Conservation (phyloP, 768 basidiomycete genomes). For the Calocera cornea region DNA sequence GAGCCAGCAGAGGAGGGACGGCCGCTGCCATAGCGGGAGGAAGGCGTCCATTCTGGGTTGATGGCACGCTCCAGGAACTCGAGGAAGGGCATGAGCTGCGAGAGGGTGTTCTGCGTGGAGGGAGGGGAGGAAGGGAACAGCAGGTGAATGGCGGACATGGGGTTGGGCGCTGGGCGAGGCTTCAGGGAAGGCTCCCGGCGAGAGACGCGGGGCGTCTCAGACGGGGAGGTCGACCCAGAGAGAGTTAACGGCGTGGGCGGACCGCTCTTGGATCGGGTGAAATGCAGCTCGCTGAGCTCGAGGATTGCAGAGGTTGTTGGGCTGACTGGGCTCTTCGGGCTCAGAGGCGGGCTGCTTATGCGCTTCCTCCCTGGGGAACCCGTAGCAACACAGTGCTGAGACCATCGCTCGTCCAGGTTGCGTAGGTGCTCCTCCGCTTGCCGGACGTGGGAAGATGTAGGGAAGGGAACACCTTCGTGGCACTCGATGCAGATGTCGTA, state of each 20-base stretch:
- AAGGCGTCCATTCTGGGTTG: conserved; percentile 9
- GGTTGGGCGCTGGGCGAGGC: conserved; percentile 15
- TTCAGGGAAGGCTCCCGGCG: not conserved
- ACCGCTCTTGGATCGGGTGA: conserved; percentile 5
- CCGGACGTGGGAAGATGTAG: conserved; percentile 47
- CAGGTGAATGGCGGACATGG: conserved; percentile 14
- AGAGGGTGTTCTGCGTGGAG: conserved; percentile 40
- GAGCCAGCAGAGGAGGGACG: conserved; percentile 14
- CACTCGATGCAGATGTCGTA: conserved; percentile 84
- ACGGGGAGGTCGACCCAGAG: not conserved
- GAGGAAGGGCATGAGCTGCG: conserved; percentile 47
- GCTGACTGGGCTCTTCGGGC: conserved; percentile 3
- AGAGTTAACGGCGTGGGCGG: not conserved
- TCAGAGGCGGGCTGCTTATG: conserved; percentile 1
- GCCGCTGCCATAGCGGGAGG: conserved; percentile 8
- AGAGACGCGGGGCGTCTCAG: not conserved
- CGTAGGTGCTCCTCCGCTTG: conserved; percentile 64
- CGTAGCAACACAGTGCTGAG: conserved; percentile 3
- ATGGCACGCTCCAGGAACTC: conserved; percentile 41
- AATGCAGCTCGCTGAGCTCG: conserved; percentile 8
- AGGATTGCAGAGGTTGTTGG: conserved; percentile 4
- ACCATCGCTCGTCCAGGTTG: conserved; percentile 55
- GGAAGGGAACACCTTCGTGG: conserved; percentile 66
- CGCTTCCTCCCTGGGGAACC: not conserved
- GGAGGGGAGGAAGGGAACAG: conserved; percentile 44